These are phyloP conservation scores for Aquanectria penicillioides DNA, from an alignment of 2,329 filamentous ascomycete genomes.

Conservation along the genomic window DNA sequence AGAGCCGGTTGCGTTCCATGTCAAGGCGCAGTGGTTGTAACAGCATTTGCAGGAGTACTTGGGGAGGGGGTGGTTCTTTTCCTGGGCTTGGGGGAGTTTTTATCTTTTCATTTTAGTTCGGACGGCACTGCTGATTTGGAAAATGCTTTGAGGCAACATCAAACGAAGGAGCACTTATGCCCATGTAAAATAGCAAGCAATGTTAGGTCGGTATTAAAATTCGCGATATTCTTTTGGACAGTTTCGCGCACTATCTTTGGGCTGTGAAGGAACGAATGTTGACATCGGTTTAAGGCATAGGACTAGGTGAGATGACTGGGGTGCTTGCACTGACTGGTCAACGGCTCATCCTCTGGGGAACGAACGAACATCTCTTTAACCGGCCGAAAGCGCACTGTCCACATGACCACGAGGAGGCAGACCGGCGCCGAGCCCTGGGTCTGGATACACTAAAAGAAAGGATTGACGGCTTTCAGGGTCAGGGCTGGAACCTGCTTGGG, in stretches of 20 bases:
- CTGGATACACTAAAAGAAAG: background rate
- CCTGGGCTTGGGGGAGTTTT: conserved; percentile 3
- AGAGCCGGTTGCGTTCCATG: conserved; percentile 7
- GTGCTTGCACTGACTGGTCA: too few species aligned
- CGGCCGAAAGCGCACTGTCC: conserved; percentile 17
- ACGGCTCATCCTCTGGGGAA: too few species aligned
- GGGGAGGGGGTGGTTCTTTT: background rate
- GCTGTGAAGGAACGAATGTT: too few species aligned
- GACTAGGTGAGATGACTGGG: too few species aligned
- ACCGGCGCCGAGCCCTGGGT: conserved; percentile 9
- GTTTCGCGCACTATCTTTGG: too few species aligned
- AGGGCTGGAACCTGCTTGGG: conserved; percentile 6
- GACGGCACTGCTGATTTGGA: background rate
- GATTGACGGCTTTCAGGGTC: conserved; percentile 16
- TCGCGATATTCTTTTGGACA: too few species aligned
- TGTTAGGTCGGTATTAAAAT: too few species aligned
- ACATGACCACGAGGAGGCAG: background rate
- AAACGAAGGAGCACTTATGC: background rate
- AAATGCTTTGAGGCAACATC: background rate
- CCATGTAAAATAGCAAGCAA: conserved; percentile 12
- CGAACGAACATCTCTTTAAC: too few species aligned
- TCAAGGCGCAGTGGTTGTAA: conserved; percentile 13
- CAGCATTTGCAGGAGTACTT: conserved; percentile 11
- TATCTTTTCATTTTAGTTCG: too few species aligned
- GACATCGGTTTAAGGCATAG: too few species aligned